Evolutionary conservation across 2,329 filamentous ascomycete genomes (phyloP).

Genomic region (Pseudocercospora cruenta): DNA sequence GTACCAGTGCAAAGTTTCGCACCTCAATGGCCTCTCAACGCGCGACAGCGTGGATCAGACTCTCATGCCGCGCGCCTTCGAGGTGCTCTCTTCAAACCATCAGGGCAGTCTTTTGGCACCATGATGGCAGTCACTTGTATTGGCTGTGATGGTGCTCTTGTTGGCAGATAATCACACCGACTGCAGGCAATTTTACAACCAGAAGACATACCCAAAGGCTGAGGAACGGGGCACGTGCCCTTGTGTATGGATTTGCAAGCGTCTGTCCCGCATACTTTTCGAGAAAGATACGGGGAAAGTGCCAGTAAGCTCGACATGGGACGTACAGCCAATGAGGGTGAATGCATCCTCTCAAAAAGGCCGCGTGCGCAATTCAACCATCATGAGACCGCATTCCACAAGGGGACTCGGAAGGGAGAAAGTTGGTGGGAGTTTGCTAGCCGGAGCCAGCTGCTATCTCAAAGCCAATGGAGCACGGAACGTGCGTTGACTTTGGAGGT

Average conservation of each 20-base stretch:
- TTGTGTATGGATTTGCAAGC: background rate
- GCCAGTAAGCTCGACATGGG: too few species aligned
- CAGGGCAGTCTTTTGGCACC: background rate
- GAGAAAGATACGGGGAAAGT: background rate
- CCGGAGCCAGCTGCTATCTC: background rate
- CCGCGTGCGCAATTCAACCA: background rate
- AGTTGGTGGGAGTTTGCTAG: conserved; percentile 7
- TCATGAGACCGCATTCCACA: background rate
- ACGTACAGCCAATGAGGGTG: background rate
- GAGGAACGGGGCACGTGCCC: conserved; percentile 1
- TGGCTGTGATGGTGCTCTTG: background rate
- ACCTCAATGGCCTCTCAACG: background rate
- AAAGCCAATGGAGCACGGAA: conserved; percentile 1
- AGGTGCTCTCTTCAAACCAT: background rate
- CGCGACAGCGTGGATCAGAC: background rate
- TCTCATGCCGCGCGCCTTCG: background rate
- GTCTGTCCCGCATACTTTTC: background rate
- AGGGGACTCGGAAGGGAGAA: background rate
- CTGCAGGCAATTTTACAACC: background rate
- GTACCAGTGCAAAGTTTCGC: background rate
- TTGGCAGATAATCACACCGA: background rate
- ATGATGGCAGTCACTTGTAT: background rate
- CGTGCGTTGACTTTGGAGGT: background rate
- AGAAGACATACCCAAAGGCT: background rate
- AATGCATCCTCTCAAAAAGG: background rate